phyloP scores from a whole-genome alignment of 2,329 filamentous ascomycete species.

The Sarocladium oryzae region DNA sequence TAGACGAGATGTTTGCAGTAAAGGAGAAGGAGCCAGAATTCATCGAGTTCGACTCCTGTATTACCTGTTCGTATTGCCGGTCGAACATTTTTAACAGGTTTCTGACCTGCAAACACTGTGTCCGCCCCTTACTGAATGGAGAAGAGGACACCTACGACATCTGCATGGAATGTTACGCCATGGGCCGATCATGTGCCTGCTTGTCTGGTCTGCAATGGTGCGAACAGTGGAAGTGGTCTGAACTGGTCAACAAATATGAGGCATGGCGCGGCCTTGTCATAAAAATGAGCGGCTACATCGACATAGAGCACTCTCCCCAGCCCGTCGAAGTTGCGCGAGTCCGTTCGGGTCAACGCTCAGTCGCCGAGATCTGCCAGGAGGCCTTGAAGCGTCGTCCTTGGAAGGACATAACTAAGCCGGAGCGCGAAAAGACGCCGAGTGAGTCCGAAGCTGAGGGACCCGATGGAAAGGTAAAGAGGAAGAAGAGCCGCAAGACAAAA shows the following conservation, averaged over 20 bases:
- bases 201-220: conserved; percentile 83
- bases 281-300: conserved; percentile 61
- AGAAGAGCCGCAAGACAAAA: conserved; percentile 52
- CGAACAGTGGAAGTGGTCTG: conserved; percentile 84
- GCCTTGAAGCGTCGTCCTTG: conserved; percentile 75
- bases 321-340: conserved; percentile 65
- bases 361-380: conserved; percentile 92
- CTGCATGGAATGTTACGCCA: conserved; percentile 97
- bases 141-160: conserved; percentile 86
- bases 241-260: conserved; percentile 72
- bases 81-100: conserved; percentile 98
- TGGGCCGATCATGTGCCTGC: conserved; percentile 89
- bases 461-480: conserved; percentile 30
- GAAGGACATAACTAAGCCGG: conserved; percentile 68
- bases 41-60: conserved; percentile 77
- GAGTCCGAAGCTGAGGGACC: conserved; percentile 55
- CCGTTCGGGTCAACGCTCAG: conserved; percentile 64
- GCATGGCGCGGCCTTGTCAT: conserved; percentile 75
- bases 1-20: conserved; percentile 79
- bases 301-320: conserved; percentile 59
- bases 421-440: conserved; percentile 37
- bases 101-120: conserved; percentile 81
- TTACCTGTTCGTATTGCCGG: conserved; percentile 93
- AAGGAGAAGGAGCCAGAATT: conserved; percentile 68
- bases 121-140: conserved; percentile 57